Base-by-base conservation (phyloP, 352 stramenopile genomes). In the Albugo laibachii region DNA sequence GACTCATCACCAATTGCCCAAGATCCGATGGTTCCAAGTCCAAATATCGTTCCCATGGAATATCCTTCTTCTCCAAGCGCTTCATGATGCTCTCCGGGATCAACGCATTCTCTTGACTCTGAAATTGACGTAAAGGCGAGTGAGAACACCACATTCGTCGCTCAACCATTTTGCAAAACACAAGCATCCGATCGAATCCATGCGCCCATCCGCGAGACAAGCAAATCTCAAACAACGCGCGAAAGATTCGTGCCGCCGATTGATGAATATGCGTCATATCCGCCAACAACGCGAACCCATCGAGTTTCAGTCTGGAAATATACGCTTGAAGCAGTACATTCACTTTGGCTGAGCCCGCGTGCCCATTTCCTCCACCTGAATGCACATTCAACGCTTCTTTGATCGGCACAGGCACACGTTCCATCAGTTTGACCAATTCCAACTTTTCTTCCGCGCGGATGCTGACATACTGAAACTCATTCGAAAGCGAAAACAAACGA, bases 231-330 rank as follows among this genome's bases (percentile, higher is more conserved):
- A 99, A 99, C 14, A 99, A 52, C 18, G 93, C 94, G 19, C 96
- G 77, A 75, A 98, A 97, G 55, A 99, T 97, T 66, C 96, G 85
- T 0, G 87, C 92, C 13, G 95, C 95, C 5, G 86, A 98, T 58
- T 99, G 95, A 57, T 98, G 93, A 54, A 99, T 96, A 61, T 98
- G 97, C 2, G 87, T 85, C 93, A 99, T 99, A 58, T 99, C 96
- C n/a, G 93, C 83, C 6, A 97, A 63, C 16, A 99, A 59, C 4
- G 95, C 95, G 69, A 99, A 99, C 0, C 95, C 95, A 59, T 99
- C 95, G 8, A 99, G 69, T 52, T 89, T 95, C 27, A 99, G 59
- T 11, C 93, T 76, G 41, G 86, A 97, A 54, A 99, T 99, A 58
- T 99, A 99, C 27, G 94, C 87, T 69, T 99, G 96, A 12, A 99